These are phyloP conservation scores for Olyra latifolia DNA, from an alignment of 176 grass and related monocot species.

Conservation along the genomic window DNA sequence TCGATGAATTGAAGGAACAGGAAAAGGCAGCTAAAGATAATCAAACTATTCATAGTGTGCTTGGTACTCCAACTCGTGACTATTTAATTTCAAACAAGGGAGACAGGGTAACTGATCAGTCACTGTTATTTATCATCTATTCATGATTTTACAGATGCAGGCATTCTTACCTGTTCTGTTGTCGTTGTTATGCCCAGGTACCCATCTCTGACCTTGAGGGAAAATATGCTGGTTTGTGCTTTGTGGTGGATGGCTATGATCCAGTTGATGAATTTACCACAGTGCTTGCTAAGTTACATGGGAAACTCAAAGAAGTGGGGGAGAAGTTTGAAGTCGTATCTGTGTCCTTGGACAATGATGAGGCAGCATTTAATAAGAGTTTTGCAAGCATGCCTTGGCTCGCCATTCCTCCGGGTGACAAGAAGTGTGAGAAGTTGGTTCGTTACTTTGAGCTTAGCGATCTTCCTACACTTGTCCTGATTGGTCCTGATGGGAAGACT, in stretches of 20 bases:
- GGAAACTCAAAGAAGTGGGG: constrained; percentile 66
- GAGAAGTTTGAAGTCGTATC: constrained; percentile 81
- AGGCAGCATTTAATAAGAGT: constrained; percentile 44
- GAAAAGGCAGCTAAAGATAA: constrained; percentile 62
- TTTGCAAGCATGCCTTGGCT: constrained; percentile 74
- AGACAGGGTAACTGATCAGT: constrained; percentile 53
- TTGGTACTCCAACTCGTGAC: constrained; percentile 50
- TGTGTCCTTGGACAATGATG: constrained; percentile 52
- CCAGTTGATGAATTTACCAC: constrained; percentile 51
- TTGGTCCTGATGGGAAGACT: constrained; percentile 89
- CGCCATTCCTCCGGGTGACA: constrained; percentile 72
- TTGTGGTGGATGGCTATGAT: constrained; percentile 31
- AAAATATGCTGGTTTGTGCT: constrained; percentile 70
- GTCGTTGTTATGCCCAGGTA: constrained; percentile 47
- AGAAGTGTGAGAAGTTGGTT: constrained; percentile 53
- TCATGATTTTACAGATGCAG: neutral
- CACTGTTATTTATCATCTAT: neutral
- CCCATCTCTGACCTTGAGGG: constrained; percentile 72
- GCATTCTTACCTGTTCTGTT: constrained; percentile 17
- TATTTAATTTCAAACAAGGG: constrained; percentile 67
- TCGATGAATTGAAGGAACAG: constrained; percentile 57
- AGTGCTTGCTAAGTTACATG: constrained; percentile 62
- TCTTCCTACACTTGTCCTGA: constrained; percentile 68
- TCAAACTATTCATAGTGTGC: constrained; percentile 64
- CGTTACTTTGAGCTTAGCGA: constrained; percentile 70